Evolutionary conservation across 1,284 basidiomycete genomes (phyloP).

Genomic region (Sanghuangporus sanghuang): DNA sequence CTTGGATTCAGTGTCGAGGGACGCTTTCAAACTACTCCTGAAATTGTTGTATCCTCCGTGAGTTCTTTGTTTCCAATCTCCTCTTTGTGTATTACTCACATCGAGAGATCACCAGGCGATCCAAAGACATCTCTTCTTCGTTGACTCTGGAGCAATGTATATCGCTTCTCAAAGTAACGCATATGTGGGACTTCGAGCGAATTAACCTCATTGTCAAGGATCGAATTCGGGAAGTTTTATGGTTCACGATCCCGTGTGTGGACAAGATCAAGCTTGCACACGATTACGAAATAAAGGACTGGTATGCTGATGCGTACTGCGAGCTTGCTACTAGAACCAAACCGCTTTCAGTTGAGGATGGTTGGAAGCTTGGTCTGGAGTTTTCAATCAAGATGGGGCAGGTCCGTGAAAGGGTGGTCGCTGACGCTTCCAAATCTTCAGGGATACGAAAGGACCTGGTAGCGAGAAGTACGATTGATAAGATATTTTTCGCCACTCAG

Average conservation of each 20-base stretch:
- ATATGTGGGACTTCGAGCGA: conserved; percentile 11
- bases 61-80: not conserved
- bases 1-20: not conserved
- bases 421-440: not conserved
- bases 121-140: not conserved
- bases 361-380: not conserved
- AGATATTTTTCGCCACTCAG: not conserved
- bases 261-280: not conserved
- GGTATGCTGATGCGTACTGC: not conserved
- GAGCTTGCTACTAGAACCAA: not conserved
- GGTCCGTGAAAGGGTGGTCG: not conserved
- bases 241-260: not conserved
- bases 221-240: not conserved
- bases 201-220: not conserved
- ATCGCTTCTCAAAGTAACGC: not conserved
- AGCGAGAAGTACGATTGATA: not conserved
- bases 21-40: conserved; percentile 2
- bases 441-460: not conserved
- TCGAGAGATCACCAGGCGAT: not conserved
- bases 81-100: not conserved
- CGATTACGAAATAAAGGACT: conserved; percentile 2
- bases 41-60: conserved; percentile 2
- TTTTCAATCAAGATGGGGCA: conserved; percentile 4
- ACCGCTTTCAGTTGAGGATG: conserved; percentile 5
- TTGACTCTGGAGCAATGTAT: conserved; percentile 2